phyloP scores from a whole-genome alignment of 2,329 filamentous ascomycete genomes.

The Aspergillus novoparasiticus region DNA sequence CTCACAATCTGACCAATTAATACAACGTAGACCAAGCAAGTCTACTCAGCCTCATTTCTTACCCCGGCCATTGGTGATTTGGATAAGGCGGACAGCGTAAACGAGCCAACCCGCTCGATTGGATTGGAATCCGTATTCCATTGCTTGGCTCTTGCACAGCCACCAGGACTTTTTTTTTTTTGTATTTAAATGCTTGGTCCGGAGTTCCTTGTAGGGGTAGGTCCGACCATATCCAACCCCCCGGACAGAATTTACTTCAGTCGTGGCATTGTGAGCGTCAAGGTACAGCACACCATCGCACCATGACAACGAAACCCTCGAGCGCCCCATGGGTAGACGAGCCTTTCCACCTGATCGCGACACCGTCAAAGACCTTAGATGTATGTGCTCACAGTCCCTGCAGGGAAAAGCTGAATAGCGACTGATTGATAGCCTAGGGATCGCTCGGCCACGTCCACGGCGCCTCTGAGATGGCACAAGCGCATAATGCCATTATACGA shows the following conservation, averaged over 20 bases:
- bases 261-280: background rate
- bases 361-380: background rate
- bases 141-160: background rate
- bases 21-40: background rate
- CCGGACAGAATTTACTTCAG: rapidly evolving
- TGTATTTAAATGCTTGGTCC: background rate
- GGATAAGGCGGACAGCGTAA: background rate
- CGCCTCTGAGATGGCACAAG: background rate
- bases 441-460: background rate
- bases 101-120: background rate
- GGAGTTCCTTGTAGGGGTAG: background rate
- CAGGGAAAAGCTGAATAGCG: background rate
- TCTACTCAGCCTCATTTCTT: background rate
- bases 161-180: background rate
- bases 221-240: rapidly evolving
- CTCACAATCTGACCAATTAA: background rate
- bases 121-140: background rate
- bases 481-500: background rate
- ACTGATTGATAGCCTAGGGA: background rate
- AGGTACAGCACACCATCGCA: rapidly evolving
- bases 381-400: background rate
- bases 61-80: background rate
- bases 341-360: background rate
- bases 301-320: background rate
- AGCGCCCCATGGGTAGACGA: background rate